These are phyloP conservation scores for Cladorrhinum sp. DNA, from an alignment of 2,329 filamentous ascomycete species.

Conservation along the genomic window DNA sequence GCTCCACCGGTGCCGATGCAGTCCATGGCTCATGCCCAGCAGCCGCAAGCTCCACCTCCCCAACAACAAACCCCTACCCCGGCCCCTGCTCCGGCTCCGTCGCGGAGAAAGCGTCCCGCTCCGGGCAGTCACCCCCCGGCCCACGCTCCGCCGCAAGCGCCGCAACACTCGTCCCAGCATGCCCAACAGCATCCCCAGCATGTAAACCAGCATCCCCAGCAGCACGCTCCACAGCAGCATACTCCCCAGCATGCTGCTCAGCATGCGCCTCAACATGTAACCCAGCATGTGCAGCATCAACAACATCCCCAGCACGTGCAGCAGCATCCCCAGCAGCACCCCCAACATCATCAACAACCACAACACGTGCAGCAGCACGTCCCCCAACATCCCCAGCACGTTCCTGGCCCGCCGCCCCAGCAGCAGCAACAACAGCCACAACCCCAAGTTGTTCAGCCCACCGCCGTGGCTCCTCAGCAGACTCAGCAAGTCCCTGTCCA, in stretches of 20 bases:
- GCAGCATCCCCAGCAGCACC: conserved; percentile 18
- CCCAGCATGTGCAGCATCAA: conserved; percentile 36
- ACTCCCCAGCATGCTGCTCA: conserved; percentile 32
- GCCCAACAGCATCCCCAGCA: conserved; percentile 25
- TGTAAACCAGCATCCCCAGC: conserved; percentile 31
- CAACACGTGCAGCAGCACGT: conserved; percentile 25
- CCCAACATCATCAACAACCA: conserved; percentile 17
- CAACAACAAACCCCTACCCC: conserved; percentile 40
- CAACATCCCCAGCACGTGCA: conserved; percentile 24
- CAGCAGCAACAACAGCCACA: conserved; percentile 27
- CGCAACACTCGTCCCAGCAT: conserved; percentile 27
- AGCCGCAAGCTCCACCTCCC: conserved; percentile 31
- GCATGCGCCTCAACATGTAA: conserved; percentile 33
- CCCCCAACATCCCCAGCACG: conserved; percentile 30
- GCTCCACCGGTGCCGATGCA: conserved; percentile 25
- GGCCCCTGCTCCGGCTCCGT: conserved; percentile 37
- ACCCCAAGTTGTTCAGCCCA: conserved; percentile 22
- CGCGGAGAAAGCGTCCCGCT: conserved; percentile 36
- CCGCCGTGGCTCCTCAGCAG: conserved; percentile 27
- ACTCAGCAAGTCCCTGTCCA: conserved; percentile 32
- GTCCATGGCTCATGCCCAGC: conserved; percentile 25
- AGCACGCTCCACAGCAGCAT: conserved; percentile 22
- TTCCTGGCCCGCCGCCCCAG: conserved; percentile 27
- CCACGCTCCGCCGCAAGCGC: conserved; percentile 30
- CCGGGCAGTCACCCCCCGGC: conserved; percentile 23